Conservation (phyloP, 2,329 filamentous ascomycete genomes). For the Didymella glomerata region DNA sequence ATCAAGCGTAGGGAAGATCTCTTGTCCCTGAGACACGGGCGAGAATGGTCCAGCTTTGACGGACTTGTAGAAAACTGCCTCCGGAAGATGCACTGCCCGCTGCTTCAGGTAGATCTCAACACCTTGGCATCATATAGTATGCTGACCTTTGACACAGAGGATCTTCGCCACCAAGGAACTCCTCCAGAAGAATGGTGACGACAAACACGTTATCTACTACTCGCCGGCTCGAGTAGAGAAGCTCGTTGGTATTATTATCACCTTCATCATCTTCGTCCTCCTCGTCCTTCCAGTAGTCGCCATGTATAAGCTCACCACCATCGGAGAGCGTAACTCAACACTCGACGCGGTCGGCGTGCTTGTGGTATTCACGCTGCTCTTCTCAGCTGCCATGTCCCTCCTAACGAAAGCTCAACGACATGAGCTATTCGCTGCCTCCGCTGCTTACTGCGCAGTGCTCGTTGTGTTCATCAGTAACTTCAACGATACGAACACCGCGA, state of each 20-base stretch:
- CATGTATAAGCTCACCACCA: slow-evolving; percentile 48
- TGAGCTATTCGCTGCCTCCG: slow-evolving; percentile 48
- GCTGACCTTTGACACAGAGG: slow-evolving; percentile 22
- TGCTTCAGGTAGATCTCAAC: too few relatives aligned
- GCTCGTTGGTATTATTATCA: slow-evolving; percentile 50
- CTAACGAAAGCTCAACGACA: slow-evolving; percentile 47
- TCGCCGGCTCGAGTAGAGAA: slow-evolving; percentile 41
- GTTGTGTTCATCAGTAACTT: slow-evolving; percentile 52
- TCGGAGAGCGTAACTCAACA: slow-evolving; percentile 39
- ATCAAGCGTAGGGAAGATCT: slow-evolving; percentile 47
- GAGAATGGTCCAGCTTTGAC: slow-evolving; percentile 51
- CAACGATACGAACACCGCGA: too few relatives aligned
- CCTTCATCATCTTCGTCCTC: slow-evolving; percentile 49
- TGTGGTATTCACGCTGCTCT: slow-evolving; percentile 52
- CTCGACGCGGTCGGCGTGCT: slow-evolving; percentile 52
- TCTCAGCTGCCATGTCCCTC: slow-evolving; percentile 45
- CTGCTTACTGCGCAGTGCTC: slow-evolving; percentile 50
- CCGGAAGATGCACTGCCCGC: too few relatives aligned
- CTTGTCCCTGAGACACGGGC: slow-evolving; percentile 42
- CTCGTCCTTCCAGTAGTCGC: slow-evolving; percentile 49
- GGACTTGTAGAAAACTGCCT: slow-evolving; percentile 39
- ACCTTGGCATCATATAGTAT: too few relatives aligned
- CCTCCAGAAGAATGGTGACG: slow-evolving; percentile 40
- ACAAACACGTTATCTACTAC: slow-evolving; percentile 40
- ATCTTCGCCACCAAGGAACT: slow-evolving; percentile 47